Evolutionary conservation across 305 asterid genomes (phyloP), one percentile per base, ranked within the genome.

Genomic region (Euphrasia arctica): DNA sequence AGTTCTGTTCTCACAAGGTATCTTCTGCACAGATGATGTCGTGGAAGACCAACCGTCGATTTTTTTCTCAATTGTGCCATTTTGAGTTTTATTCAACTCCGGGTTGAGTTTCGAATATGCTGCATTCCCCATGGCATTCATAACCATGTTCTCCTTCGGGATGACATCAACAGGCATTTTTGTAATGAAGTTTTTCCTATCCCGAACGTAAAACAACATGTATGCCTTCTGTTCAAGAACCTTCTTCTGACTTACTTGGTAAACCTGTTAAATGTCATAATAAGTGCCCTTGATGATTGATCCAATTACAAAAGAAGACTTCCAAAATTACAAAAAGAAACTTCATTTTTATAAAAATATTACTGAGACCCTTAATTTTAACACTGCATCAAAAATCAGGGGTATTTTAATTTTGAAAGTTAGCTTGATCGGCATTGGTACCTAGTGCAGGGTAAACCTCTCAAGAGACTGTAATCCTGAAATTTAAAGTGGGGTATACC

Each of bases 171-270:
- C 79, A 22, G 79, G 68, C 75, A 79, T 93, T 77, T 81, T 88
- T 9, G 81, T 58, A 41, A 39, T 41, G 54, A 66, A 36, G 28
- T 66, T 75, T 68, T 68, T 82, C 76, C 83, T 76, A 67, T 90
- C 95, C 55, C 93, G 82, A 58, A 93, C 92, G 75, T 93, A 93
- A 73, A 93, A 93, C 75, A 93, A 70, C 96, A 93, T 93, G 71
- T 93, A 93, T 28, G 99, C 99, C 79, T 93, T 88, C 79, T 93
- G 99, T 70, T 81, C 88, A 72, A 93, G 80, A 76, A 90, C 99
- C 71, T 72, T 82, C 74, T 67, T 83, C 80, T 93, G 95, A 64
- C 61, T 85, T 31, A 93, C 97, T 83, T 90, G 97, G 77, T 70
- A 56, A 57, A 93, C 99, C 99, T 93, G 80, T 70, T 54, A 70